Evolutionary conservation across 768 basidiomycete genomes (phyloP).

Genomic region (Boletus speciosus): DNA sequence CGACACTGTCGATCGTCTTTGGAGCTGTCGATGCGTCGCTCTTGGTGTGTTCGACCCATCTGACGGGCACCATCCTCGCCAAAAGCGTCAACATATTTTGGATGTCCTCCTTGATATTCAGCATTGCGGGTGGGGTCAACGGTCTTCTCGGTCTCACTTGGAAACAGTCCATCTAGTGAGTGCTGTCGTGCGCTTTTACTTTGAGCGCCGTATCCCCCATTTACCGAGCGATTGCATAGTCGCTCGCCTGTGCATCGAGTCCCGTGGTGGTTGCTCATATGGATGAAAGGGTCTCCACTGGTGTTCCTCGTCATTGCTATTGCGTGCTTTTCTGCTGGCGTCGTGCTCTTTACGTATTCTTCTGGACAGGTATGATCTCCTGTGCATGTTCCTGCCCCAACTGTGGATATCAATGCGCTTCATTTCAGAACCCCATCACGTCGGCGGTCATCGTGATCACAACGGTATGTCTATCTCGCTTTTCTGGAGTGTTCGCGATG

Average conservation of each 20-base stretch:
- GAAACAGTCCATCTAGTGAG: conserved; percentile 55
- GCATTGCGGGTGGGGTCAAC: conserved; percentile 51
- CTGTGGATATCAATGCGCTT: neutral
- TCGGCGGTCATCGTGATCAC: conserved; percentile 70
- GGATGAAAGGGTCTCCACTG: conserved; percentile 81
- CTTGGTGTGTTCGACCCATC: conserved; percentile 39
- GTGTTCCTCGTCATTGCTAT: conserved; percentile 82
- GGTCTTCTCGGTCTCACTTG: conserved; percentile 49
- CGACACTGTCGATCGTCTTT: conserved; percentile 54
- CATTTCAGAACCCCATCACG: conserved; percentile 49
- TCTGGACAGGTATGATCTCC: conserved; percentile 52
- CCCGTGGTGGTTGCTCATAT: conserved; percentile 60
- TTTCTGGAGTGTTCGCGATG: neutral
- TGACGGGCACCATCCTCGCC: conserved; percentile 30
- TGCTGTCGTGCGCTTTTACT: neutral
- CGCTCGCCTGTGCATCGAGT: conserved; percentile 51
- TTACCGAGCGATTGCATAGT: conserved; percentile 15
- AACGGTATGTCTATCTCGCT: conserved; percentile 37
- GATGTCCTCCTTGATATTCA: conserved; percentile 52
- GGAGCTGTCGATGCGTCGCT: conserved; percentile 49
- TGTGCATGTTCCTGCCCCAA: neutral
- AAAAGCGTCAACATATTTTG: conserved; percentile 48
- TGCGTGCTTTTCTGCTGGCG: conserved; percentile 73
- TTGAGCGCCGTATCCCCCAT: neutral
- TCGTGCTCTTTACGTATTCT: conserved; percentile 73